Base-by-base conservation (phyloP, 1,139 yeast species). In the Diutina neorugosa region DNA sequence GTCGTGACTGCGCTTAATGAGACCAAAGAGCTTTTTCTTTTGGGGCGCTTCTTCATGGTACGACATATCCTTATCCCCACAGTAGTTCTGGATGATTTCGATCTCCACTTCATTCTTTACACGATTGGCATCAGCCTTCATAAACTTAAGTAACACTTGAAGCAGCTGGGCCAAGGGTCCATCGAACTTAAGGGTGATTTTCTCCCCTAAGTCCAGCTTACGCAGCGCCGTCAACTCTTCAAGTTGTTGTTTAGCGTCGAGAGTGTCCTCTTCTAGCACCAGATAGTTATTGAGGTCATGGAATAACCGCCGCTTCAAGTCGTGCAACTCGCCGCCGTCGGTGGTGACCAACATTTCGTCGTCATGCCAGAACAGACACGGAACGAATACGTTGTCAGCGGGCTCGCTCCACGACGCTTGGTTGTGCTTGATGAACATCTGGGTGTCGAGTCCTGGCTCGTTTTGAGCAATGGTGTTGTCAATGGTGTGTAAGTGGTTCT, bases 321-420 rank as follows among this genome's bases (percentile, higher is more conserved):
- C 80, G 18, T 82, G 76, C 58, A 89, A 72, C 60, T 89, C 93
- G 1, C 78, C 77, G 1, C 34, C 48, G 46, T 80, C 83, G 19
- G 78, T 76, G 1, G 80, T 77, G 16, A 83, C 73, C 70, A 93
- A 81, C 51, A 80, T 73, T 58, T 90, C 96, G 66, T 93, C 97
- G 63, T 93, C 98, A 67, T 91, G 98, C 98, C 98, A 94, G 52
- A 94, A 86, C 40, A 91, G 83, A 44, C 96, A 84, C 1, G 98
- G 97, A 59, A 88, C 79, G 62, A 85, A 94, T 59, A 80, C 78
- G 63, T 85, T 88, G 67, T 93, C 98, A 5, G 71, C 71, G 0
- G 98, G 98, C 61, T 90, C 98, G 51, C 74, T 73, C 97, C 97
- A 93, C 41, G 76, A 77, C 21, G 73, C 62, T 23, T 71, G 56